Base-by-base conservation (phyloP, 169 alveolate species). In the Babesia sp. region DNA sequence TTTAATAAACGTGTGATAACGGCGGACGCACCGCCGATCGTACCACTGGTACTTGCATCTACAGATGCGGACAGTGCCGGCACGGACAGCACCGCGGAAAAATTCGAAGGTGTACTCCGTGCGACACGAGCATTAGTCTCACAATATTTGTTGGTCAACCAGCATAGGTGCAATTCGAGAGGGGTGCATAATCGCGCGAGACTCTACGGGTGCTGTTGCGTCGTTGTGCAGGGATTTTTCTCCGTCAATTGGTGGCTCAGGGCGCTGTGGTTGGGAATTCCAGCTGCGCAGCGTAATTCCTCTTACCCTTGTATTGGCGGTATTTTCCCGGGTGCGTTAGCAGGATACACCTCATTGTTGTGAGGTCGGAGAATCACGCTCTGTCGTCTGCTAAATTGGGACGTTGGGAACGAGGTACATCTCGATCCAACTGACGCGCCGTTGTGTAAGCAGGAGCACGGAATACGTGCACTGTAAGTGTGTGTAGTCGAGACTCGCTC, bases 41-140 rank as follows among this genome's bases (percentile, higher is more conserved):
- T 64, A 64, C 50, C 59, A 46, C 20, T 2, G 41, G 59, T 64
- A 48, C 59, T 48, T 26, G 61, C 29, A 29, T 46, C 54, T 50
- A 34, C 54, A 48, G 74, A 46, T 50, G 29, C 59, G 74, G 74
- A 64, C 74, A 64, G 54, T 42, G 45, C 45, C 24, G 74, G 63
- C 61, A 64, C 74, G 59, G 59, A 26, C 74, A 64, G 64, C 74
- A 48, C 74, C 74, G 59, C 51, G 55, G 33, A 36, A 50, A 64
- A 64, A 46, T 64, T 64, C 74, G 54, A 29, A 20, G 42, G 74
- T 64, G 74, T 64, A 64, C 74, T 54, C 22, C 51, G 45, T 50
- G 67, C 54, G 61, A 44, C 74, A 12, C 22, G 0, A 24, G 37
- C 31, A 6, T 16, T 26, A 45, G n/a, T n/a, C 9, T 48, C 51